phyloP scores from a whole-genome alignment of 192 early-diverging fungal genomes.

The Chytriomyces sp. region DNA sequence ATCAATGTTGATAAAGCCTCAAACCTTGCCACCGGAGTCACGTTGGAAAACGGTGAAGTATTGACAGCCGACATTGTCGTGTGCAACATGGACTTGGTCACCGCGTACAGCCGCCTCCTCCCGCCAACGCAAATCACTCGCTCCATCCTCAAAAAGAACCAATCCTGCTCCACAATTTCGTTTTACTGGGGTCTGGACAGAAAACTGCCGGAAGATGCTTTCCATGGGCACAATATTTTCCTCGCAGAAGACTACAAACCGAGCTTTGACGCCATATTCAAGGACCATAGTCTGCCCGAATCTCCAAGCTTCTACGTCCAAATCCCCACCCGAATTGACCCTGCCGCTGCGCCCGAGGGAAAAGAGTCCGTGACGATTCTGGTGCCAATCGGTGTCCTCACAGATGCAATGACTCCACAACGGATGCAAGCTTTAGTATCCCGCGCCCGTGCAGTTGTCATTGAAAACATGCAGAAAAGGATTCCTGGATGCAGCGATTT shows the following conservation, averaged over 20 bases:
- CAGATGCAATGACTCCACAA: conserved; percentile 26
- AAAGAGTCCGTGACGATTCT: conserved; percentile 57
- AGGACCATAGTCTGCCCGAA: conserved; percentile 49
- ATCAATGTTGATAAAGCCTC: conserved; percentile 45
- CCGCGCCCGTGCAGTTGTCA: conserved; percentile 48
- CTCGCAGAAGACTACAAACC: conserved; percentile 56
- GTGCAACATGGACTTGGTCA: conserved; percentile 62
- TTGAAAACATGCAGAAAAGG: conserved; percentile 42
- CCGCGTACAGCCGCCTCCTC: conserved; percentile 55
- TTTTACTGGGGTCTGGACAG: conserved; percentile 58
- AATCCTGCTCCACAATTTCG: conserved; percentile 60
- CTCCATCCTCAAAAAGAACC: conserved; percentile 45
- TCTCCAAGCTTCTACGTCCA: conserved; percentile 64
- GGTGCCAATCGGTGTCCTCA: conserved; percentile 58
- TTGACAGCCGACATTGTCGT: conserved; percentile 60
- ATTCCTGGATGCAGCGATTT: conserved; percentile 46
- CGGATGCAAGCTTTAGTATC: conserved; percentile 27
- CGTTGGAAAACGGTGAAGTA: conserved; percentile 46
- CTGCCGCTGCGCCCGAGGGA: conserved; percentile 51
- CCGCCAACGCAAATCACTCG: conserved; percentile 42
- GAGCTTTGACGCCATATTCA: conserved; percentile 62
- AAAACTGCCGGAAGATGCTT: conserved; percentile 40
- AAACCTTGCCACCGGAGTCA: conserved; percentile 53
- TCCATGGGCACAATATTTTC: conserved; percentile 65
- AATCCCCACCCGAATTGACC: conserved; percentile 58